Evolutionary conservation across 495 filamentous ascomycete genomes (phyloP).

Genomic region (Podospora australis): DNA sequence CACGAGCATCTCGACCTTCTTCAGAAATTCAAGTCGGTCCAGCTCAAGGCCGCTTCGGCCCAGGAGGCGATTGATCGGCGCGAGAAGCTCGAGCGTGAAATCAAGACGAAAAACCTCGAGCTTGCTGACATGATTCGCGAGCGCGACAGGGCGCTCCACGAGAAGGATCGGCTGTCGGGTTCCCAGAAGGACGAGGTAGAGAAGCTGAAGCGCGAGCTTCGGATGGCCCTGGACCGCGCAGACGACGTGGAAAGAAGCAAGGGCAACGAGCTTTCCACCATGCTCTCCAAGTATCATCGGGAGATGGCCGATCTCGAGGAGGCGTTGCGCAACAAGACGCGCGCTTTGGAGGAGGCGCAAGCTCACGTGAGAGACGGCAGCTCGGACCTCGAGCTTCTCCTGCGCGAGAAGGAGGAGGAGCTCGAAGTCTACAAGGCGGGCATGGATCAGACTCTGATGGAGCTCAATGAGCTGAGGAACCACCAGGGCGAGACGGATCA

Average conservation of each 20-base stretch:
- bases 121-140: slow-evolving; percentile 98
- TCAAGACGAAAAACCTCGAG: slow-evolving; percentile 98
- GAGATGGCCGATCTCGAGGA: slow-evolving; percentile 97
- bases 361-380: slow-evolving; percentile 69
- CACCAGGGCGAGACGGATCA: slow-evolving; percentile 69
- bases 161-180: slow-evolving; percentile 77
- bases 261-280: slow-evolving; percentile 85
- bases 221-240: slow-evolving; percentile 84
- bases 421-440: slow-evolving; percentile 94
- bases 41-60: slow-evolving; percentile 91
- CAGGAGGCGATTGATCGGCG: slow-evolving; percentile 93
- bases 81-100: slow-evolving; percentile 91
- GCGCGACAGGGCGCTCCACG: slow-evolving; percentile 88
- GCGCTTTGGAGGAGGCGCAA: slow-evolving; percentile 78
- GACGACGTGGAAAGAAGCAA: slow-evolving; percentile 90
- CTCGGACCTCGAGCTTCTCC: slow-evolving; percentile 73
- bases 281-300: slow-evolving; percentile 92
- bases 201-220: slow-evolving; percentile 93
- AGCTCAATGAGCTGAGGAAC: slow-evolving; percentile 74
- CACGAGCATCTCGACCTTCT: slow-evolving; percentile 92
- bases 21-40: slow-evolving; percentile 90
- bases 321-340: slow-evolving; percentile 78
- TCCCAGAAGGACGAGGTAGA: slow-evolving; percentile 89
- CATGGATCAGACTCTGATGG: slow-evolving; percentile 90
- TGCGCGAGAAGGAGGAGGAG: slow-evolving; percentile 93